A percentile compares a stretch with the other conserved stretches of the same genome.
Evolutionary conservation across 805 yeast genomes (phyloP).

Genomic region (Cephaloascus albidus): DNA sequence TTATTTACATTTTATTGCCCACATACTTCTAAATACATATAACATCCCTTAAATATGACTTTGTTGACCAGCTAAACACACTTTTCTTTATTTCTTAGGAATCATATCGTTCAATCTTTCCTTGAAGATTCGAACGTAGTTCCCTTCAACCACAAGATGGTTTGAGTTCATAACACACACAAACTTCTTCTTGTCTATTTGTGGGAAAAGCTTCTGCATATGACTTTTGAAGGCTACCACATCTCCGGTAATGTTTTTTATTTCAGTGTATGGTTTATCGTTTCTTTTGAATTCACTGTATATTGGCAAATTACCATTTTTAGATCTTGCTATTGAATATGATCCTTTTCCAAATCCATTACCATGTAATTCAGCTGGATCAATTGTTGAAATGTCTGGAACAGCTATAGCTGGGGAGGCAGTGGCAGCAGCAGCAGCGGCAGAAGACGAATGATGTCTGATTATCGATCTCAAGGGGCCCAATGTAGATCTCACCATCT

Average conservation of each 20-base stretch:
- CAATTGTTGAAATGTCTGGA: slow-evolving; percentile 18
- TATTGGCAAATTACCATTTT: slow-evolving; percentile 35
- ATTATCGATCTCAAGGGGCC: not conserved
- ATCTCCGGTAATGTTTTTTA: slow-evolving; percentile 29
- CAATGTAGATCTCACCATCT: too few relatives aligned
- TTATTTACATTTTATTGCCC: too few relatives aligned
- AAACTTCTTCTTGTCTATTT: slow-evolving; percentile 11
- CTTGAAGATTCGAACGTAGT: slow-evolving; percentile 21
- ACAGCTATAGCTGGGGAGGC: slow-evolving; percentile 3
- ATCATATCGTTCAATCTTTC: too few relatives aligned
- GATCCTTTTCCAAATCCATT: slow-evolving; percentile 23
- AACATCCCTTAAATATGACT: too few relatives aligned
- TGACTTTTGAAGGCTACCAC: slow-evolving; percentile 23
- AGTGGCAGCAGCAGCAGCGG: not conserved
- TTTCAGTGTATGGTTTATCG: slow-evolving; percentile 25
- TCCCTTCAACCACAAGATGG: slow-evolving; percentile 29
- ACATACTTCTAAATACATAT: too few relatives aligned
- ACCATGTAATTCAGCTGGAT: slow-evolving; percentile 16
- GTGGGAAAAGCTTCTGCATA: slow-evolving; percentile 16
- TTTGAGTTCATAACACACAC: slow-evolving; percentile 16
- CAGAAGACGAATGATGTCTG: not conserved
- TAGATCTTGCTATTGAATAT: slow-evolving; percentile 22
- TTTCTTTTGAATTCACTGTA: slow-evolving; percentile 32
- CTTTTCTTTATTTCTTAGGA: too few relatives aligned
- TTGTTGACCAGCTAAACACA: too few relatives aligned